phyloP scores from a whole-genome alignment of 1,139 yeast genomes.

The Geotrichum histeridarum region DNA sequence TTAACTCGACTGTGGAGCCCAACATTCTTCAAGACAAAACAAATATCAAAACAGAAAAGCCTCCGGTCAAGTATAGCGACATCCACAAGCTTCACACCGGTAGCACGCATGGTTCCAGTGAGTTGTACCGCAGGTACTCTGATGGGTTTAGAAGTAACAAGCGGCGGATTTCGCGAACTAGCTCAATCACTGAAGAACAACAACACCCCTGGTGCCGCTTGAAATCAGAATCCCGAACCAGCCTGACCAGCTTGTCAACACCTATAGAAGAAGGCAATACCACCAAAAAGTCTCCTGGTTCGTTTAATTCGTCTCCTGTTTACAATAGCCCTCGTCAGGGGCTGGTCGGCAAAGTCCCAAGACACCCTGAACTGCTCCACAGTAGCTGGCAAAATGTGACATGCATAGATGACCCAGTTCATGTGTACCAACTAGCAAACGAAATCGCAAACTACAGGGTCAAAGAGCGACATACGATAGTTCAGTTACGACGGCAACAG shows the following conservation, averaged over 20 bases:
- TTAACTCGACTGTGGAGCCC: no score
- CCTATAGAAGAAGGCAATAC: background rate
- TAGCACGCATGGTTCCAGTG: background rate
- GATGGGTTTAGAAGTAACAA: constrained; percentile 7
- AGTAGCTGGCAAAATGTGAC: constrained; percentile 1
- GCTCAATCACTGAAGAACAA: background rate
- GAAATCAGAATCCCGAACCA: background rate
- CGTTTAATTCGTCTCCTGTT: background rate
- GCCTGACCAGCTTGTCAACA: background rate
- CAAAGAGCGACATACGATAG: constrained; percentile 1
- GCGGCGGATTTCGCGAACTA: constrained; percentile 6
- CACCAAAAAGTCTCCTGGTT: background rate
- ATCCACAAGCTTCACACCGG: constrained; percentile 6
- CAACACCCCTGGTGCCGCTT: constrained; percentile 6
- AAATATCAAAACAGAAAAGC: background rate
- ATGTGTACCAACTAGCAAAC: constrained; percentile 5
- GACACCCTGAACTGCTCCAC: constrained; percentile 10
- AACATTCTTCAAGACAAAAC: no score
- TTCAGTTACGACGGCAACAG: constrained; percentile 1
- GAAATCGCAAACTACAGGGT: constrained; percentile 6
- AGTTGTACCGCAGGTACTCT: constrained; percentile 5
- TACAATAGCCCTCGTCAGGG: background rate
- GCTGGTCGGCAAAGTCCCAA: background rate
- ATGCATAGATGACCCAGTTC: background rate
- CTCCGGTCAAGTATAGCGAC: constrained; percentile 2